Evolutionary conservation across 495 filamentous ascomycete species (phyloP).

Genomic region (Penicillium parvum): DNA sequence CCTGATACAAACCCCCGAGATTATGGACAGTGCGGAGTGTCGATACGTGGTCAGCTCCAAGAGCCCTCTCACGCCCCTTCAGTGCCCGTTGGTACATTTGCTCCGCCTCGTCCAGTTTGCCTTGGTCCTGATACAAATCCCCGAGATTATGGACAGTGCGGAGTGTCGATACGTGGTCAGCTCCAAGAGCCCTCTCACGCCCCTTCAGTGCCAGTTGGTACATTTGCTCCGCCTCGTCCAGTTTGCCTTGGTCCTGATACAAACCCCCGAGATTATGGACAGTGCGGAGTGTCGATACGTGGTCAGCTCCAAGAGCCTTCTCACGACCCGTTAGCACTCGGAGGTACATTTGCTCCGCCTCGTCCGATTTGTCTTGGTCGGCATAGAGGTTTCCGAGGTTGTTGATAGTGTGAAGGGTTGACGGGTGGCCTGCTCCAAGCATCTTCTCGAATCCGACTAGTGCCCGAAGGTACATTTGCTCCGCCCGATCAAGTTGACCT

Average conservation of each 20-base stretch:
- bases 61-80: not conserved
- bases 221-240: conserved; percentile 4
- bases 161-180: not conserved
- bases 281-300: conserved; percentile 26
- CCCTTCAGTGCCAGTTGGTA: not conserved
- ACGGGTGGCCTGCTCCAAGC: not conserved
- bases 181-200: not conserved
- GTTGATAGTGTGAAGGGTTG: not conserved
- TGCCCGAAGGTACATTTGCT: conserved; percentile 22
- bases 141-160: not conserved
- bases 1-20: not conserved
- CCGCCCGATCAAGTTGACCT: conserved; percentile 22
- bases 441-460: conserved; percentile 27
- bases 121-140: not conserved
- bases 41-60: not conserved
- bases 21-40: not conserved
- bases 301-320: conserved; percentile 24
- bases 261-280: conserved; percentile 24
- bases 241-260: conserved; percentile 21
- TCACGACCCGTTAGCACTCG: conserved; percentile 26
- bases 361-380: conserved; percentile 18
- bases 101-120: not conserved
- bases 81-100: not conserved
- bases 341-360: conserved; percentile 24
- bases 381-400: conserved; percentile 20